Conservation (phyloP, 2,329 filamentous ascomycete genomes). For the Metarhizium album region DNA sequence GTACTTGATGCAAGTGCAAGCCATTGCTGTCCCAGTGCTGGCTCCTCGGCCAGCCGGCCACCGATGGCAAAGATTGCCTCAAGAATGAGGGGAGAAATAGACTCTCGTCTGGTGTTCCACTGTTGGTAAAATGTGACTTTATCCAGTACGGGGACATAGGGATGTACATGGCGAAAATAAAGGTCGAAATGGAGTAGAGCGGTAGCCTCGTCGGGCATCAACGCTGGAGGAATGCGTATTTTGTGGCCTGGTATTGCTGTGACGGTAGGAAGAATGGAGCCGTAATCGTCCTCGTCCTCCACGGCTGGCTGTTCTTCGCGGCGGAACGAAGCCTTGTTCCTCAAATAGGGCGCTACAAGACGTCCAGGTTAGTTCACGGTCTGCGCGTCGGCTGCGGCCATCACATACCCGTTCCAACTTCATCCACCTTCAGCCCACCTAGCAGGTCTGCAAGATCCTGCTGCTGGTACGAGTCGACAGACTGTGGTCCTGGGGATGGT, state of each 20-base stretch:
- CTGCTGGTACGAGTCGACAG: conserved; percentile 54
- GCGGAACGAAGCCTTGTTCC: conserved; percentile 43
- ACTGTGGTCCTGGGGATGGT: conserved; percentile 39
- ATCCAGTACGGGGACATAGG: conserved; percentile 84
- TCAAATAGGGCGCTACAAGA: conserved; percentile 67
- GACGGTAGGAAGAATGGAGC: conserved; percentile 58
- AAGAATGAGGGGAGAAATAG: conserved; percentile 78
- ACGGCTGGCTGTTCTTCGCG: conserved; percentile 51
- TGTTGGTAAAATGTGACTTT: conserved; percentile 75
- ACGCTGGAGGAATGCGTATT: conserved; percentile 78
- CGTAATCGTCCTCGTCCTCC: conserved; percentile 63
- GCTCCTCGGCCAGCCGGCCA: conserved; percentile 71
- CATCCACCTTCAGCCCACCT: conserved; percentile 78
- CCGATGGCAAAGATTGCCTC: conserved; percentile 89
- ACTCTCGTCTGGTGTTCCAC: conserved; percentile 73
- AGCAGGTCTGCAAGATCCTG: conserved; percentile 70
- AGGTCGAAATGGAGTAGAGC: conserved; percentile 78
- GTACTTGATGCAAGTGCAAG: conserved; percentile 76
- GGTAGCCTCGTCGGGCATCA: conserved; percentile 84
- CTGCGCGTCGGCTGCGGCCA: neutral
- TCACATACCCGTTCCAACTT: conserved; percentile 67
- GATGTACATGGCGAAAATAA: conserved; percentile 84
- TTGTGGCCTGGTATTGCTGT: conserved; percentile 60
- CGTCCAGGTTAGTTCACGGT: neutral
- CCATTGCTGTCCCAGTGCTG: conserved; percentile 82